Base-by-base conservation (phyloP, 192 early-diverging fungal species). In the Rhizophlyctis rosea region DNA sequence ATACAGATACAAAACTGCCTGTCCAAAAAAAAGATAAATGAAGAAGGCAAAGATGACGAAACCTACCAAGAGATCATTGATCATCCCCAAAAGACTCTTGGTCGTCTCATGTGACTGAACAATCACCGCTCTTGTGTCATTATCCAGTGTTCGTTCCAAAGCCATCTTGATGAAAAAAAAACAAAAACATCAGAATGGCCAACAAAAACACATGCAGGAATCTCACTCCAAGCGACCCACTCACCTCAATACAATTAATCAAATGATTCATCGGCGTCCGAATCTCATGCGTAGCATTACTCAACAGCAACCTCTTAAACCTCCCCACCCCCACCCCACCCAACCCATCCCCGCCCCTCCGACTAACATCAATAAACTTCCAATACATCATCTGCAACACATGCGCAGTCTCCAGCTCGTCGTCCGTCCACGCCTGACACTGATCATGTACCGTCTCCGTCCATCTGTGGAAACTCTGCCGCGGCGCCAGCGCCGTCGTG, bases 301-400 rank as follows among this genome's bases (percentile, higher is more conserved):
- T 44, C 39, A 44, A 44, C 39, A 44, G 18, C 39, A 44, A 44
- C 39, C 39, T 44, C 39, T 44, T 44, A 7, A 44, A 18, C 39
- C 18, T 44, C 7, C 18, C 18, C 39, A 44, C 18, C 39, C 9
- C 39, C 39, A 44, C 39, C 39, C 39, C 39, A 44, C 39, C 39
- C 7, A 18, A 7, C 7, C 39, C 39, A 44, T 44, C 39, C 39
- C 7, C 39, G 18, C 39, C 39, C 39, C 18, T 44, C 39, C 39
- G 39, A 7, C 39, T 44, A 7, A 18, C 39, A 44, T 44, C 39
- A 44, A 44, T 44, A 44, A 44, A 44, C 18, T 18, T 7, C 39
- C 39, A 44, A 44, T 44, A 44, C 39, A 44, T 44, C 39, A 44
- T 44, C 39, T 44, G 39, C 18, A 44, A 44, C 39, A 44, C 39